Conservation (phyloP, 2,329 filamentous ascomycete species). For the Cryphonectria nitschkei region DNA sequence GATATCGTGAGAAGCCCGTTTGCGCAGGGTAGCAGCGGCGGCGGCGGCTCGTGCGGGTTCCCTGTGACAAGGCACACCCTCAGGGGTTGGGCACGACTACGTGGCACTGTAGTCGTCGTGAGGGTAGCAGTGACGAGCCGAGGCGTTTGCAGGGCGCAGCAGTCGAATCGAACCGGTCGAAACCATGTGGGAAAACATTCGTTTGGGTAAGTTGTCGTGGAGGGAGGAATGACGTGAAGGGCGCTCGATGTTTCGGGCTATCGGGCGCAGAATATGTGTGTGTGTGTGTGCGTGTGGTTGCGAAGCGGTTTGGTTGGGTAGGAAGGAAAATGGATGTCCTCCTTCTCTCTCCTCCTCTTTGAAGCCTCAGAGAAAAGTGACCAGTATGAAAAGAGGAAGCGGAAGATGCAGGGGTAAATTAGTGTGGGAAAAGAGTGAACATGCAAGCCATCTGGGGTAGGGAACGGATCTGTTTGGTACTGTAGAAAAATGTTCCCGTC, state of each 20-base stretch:
- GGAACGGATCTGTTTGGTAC: not conserved
- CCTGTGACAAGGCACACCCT: slow-evolving; percentile 14
- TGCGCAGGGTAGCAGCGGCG: not conserved
- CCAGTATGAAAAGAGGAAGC: slow-evolving; percentile 6
- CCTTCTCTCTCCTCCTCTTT: not conserved
- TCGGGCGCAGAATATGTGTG: not conserved
- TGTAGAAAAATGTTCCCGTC: not conserved
- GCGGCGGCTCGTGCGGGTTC: not conserved
- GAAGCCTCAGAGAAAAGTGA: not conserved
- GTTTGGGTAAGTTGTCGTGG: not conserved
- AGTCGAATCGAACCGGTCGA: slow-evolving; percentile 17
- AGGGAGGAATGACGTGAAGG: not conserved
- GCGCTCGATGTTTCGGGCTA: not conserved
- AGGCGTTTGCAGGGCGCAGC: slow-evolving; percentile 23
- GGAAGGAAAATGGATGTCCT: not conserved
- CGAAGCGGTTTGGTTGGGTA: not conserved
- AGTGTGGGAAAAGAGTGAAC: slow-evolving; percentile 14
- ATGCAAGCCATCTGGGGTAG: slow-evolving; percentile 6
- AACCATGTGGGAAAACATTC: slow-evolving; percentile 23
- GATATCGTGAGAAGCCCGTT: not conserved
- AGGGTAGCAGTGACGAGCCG: slow-evolving; percentile 16
- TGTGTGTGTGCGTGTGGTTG: too few species aligned
- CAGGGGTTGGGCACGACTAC: slow-evolving; percentile 19
- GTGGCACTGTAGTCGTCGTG: not conserved
- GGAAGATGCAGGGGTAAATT: slow-evolving; percentile 21